Conservation (phyloP, 2,329 filamentous ascomycete species). For the Colletotrichum lindemuthianum region DNA sequence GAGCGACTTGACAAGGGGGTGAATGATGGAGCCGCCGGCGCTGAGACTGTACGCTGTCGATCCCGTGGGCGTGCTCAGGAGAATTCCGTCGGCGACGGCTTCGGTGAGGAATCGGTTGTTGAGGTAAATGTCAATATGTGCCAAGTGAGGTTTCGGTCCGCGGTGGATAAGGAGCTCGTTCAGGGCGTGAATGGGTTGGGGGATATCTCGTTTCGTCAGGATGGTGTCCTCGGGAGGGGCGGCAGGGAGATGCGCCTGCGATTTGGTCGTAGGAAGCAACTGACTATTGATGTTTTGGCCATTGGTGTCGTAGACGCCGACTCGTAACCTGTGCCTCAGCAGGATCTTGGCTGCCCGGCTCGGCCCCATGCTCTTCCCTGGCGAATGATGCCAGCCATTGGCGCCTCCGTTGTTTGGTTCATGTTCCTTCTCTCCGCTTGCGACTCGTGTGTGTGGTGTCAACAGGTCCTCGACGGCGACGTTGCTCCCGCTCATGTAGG, state of each 20-base stretch:
- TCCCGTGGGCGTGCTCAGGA: conserved; percentile 92
- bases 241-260: conserved; percentile 46
- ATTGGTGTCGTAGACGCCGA: conserved; percentile 80
- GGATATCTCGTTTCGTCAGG: conserved; percentile 34
- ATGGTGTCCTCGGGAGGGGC: conserved; percentile 37
- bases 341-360: conserved; percentile 82
- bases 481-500: conserved; percentile 80
- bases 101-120: conserved; percentile 91
- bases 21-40: conserved; percentile 91
- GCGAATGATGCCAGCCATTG: conserved; percentile 74
- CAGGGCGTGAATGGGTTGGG: conserved; percentile 74
- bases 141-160: conserved; percentile 88
- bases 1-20: conserved; percentile 88
- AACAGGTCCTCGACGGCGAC: conserved; percentile 58
- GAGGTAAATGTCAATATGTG: conserved; percentile 90
- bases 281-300: conserved; percentile 68
- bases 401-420: conserved; percentile 35
- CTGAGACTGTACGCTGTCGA: conserved; percentile 97
- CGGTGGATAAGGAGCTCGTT: conserved; percentile 96
- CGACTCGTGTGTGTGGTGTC: conserved; percentile 51
- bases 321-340: conserved; percentile 85
- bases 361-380: conserved; percentile 83
- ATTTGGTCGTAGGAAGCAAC: conserved; percentile 55
- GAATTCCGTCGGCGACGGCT: conserved; percentile 93
- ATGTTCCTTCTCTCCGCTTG: conserved; percentile 41